Base-by-base conservation (phyloP, 2,329 filamentous ascomycete species). In the Fusarium praegraminearum region DNA sequence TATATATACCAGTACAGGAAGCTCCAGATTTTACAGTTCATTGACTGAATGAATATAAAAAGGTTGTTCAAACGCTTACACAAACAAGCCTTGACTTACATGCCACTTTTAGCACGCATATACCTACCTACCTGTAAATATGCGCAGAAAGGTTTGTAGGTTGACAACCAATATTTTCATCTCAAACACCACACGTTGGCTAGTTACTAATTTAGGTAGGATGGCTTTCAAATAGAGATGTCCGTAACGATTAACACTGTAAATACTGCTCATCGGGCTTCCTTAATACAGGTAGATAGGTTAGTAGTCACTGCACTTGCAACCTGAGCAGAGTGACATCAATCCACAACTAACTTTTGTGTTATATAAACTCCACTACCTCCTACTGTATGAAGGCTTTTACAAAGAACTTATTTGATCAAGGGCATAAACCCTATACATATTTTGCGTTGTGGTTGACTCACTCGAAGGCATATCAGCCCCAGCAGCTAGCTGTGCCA, bases 401-500 rank as follows among this genome's bases (percentile, higher is more conserved):
- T n/a, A 15, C 28, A 15, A 16, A n/a, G 11, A 46, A 32, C 18
- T 46, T 7, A 3, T 8, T 15, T 20, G 8, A 18, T 4, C 5
- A 13, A 45, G 24, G 7, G 18, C 7, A 46, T 20, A 22, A 46
- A 46, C 44, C 32, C 18, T 30, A 22, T 20, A 20, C 5, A 20
- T 18, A 30, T 12, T 28, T 45, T 45, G 10, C 10, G 12, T 28
- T 10, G 15, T 43, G 13, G 3, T 7, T 8, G 2, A 7, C 24
- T 45, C 15, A 26, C 7, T 44, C 5, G 22, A 44, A 8, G 33
- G 5, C 7, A 24, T 49, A 32, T 50, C 35, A 52, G 49, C 61
- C 54, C 62, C 36, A 49, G 40, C 20, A 33, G 24, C 40, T 16
- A 33, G 24, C 46, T 16, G 24, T 62, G 40, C 62, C 22, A n/a